These are phyloP conservation scores for Starmerella scarabaei DNA, from an alignment of 805 yeast genomes.

Conservation along the genomic window DNA sequence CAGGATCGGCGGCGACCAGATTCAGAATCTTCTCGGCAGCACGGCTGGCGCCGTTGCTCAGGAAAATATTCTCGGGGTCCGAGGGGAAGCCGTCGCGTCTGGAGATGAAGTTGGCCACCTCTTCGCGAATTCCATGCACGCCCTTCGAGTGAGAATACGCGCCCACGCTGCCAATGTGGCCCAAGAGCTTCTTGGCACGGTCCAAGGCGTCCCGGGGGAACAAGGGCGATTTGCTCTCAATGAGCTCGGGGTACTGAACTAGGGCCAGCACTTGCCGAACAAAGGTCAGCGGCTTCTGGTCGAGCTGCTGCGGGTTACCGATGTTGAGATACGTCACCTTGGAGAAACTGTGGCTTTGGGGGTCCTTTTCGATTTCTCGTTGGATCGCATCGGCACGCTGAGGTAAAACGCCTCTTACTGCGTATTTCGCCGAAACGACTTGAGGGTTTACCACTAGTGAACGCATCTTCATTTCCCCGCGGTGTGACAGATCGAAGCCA, in stretches of 20 bases:
- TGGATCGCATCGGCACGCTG: slow-evolving; percentile 78
- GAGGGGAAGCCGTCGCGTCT: slow-evolving; percentile 66
- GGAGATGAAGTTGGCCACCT: slow-evolving; percentile 69
- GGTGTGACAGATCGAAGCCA: not conserved
- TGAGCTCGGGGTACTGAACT: slow-evolving; percentile 68
- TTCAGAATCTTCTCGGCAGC: slow-evolving; percentile 75
- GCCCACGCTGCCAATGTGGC: slow-evolving; percentile 69
- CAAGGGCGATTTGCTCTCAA: slow-evolving; percentile 27
- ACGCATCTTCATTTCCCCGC: not conserved
- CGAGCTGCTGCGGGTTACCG: slow-evolving; percentile 96
- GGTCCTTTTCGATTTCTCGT: slow-evolving; percentile 39
- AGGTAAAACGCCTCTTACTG: slow-evolving; percentile 93
- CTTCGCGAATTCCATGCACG: slow-evolving; percentile 51
- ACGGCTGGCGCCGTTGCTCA: slow-evolving; percentile 90
- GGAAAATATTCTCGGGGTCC: slow-evolving; percentile 57
- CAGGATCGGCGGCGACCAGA: slow-evolving; percentile 46
- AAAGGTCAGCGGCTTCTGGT: slow-evolving; percentile 89
- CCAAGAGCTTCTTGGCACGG: slow-evolving; percentile 52
- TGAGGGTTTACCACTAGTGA: slow-evolving; percentile 14
- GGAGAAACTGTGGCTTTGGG: slow-evolving; percentile 59
- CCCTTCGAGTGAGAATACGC: slow-evolving; percentile 96
- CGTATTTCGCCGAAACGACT: slow-evolving; percentile 80
- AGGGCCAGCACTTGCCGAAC: slow-evolving; percentile 81
- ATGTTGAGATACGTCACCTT: slow-evolving; percentile 80
- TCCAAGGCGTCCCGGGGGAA: slow-evolving; percentile 48